Evolutionary conservation across 257 asterid genomes (phyloP).

Genomic region (Gynochthodes officinalis): DNA sequence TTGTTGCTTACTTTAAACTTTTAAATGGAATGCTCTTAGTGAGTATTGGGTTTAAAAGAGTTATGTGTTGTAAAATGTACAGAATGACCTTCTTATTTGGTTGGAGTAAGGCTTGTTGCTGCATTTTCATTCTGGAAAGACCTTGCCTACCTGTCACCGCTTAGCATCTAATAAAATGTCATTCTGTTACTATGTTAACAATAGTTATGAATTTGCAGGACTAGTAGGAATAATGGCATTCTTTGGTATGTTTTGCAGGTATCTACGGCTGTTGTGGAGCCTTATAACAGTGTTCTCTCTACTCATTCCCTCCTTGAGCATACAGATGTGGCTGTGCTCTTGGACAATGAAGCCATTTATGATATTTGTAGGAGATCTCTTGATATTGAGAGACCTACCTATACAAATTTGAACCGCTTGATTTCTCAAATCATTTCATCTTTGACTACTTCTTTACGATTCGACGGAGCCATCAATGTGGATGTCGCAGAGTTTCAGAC

Average conservation of each 20-base stretch:
- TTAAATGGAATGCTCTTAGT: not conserved
- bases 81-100: not conserved
- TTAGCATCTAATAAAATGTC: not conserved
- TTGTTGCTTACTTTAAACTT: not conserved
- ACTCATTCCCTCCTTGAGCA: slow-evolving; percentile 93
- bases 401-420: slow-evolving; percentile 76
- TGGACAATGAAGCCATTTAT: slow-evolving; percentile 91
- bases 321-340: slow-evolving; percentile 75
- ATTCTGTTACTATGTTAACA: not conserved
- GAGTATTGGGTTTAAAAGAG: not conserved
- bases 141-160: not conserved
- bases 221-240: not conserved
- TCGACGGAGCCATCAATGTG: slow-evolving; percentile 90
- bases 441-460: slow-evolving; percentile 79
- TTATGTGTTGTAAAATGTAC: not conserved
- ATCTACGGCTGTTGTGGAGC: slow-evolving; percentile 95
- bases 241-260: slow-evolving; percentile 48
- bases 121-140: not conserved
- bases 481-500: slow-evolving; percentile 89
- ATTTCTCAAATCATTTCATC: slow-evolving; percentile 88
- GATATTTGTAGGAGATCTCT: slow-evolving; percentile 85
- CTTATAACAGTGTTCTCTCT: slow-evolving; percentile 88
- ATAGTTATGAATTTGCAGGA: not conserved
- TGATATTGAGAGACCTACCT: slow-evolving; percentile 89
- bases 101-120: not conserved